These are phyloP conservation scores for Collybia mongolica DNA, from an alignment of 768 basidiomycete species.

Conservation along the genomic window DNA sequence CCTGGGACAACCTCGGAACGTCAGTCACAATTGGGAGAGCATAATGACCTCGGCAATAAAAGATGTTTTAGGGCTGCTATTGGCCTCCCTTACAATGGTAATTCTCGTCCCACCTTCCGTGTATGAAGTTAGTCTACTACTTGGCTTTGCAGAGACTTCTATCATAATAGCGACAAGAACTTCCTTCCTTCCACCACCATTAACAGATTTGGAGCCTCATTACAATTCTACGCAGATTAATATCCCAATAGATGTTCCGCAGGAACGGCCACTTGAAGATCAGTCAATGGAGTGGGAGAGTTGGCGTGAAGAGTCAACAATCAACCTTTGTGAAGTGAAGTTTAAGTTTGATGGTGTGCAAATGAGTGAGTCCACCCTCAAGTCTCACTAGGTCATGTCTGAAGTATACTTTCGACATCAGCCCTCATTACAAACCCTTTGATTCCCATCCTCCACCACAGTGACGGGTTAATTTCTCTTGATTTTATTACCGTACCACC, in stretches of 20 bases:
- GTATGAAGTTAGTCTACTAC: slow-evolving; percentile 1
- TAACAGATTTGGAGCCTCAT: slow-evolving; percentile 17
- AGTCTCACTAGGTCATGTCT: background rate
- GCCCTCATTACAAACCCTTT: slow-evolving; percentile 44
- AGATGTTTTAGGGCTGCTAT: slow-evolving; percentile 60
- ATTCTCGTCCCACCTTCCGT: background rate
- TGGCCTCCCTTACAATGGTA: slow-evolving; percentile 61
- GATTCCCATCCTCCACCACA: slow-evolving; percentile 38
- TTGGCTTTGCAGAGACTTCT: slow-evolving; percentile 40
- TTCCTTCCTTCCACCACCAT: slow-evolving; percentile 39
- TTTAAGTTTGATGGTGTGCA: slow-evolving; percentile 43
- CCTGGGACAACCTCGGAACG: slow-evolving; percentile 34
- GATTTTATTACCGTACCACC: slow-evolving; percentile 39
- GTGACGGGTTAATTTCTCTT: slow-evolving; percentile 39
- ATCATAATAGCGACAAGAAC: slow-evolving; percentile 66
- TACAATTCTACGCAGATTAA: slow-evolving; percentile 38
- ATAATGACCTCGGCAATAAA: slow-evolving; percentile 32
- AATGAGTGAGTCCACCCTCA: slow-evolving; percentile 36
- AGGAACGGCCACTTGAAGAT: slow-evolving; percentile 17
- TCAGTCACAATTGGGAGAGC: slow-evolving; percentile 27
- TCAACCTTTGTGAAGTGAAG: slow-evolving; percentile 62
- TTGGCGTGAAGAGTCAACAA: slow-evolving; percentile 57
- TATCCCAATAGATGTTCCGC: no score
- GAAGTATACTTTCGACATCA: slow-evolving; percentile 17
- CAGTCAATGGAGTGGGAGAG: slow-evolving; percentile 44